Evolutionary conservation across 2,329 filamentous ascomycete genomes (phyloP).

Genomic region (Teratosphaeria epicoccoides): DNA sequence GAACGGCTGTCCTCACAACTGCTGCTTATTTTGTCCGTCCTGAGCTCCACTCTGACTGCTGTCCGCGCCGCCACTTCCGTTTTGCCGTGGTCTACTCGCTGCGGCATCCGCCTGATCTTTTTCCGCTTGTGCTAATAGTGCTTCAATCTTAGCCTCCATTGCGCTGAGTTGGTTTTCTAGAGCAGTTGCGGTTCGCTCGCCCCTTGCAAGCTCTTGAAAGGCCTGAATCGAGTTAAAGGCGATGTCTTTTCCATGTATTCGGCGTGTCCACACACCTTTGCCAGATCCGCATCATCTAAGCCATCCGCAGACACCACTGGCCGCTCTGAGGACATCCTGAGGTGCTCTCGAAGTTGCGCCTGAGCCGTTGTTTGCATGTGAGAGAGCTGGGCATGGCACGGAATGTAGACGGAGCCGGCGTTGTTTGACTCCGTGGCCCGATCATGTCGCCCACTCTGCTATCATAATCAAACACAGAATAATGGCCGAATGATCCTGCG

Average conservation of each 20-base stretch:
- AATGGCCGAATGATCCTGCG: too few relatives aligned
- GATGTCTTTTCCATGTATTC: neutral
- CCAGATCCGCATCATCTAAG: conserved; percentile 17
- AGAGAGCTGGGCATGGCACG: too few relatives aligned
- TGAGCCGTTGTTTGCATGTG: too few relatives aligned
- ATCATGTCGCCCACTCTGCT: neutral
- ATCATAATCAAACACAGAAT: neutral
- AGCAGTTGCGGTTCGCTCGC: conserved; percentile 45
- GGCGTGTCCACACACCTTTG: conserved; percentile 11
- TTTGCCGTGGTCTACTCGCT: neutral
- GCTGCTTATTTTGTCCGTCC: neutral
- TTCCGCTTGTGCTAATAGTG: conserved; percentile 40
- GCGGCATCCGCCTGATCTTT: conserved; percentile 26
- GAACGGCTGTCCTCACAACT: neutral
- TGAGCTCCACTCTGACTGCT: neutral
- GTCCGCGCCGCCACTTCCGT: neutral
- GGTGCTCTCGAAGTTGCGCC: neutral
- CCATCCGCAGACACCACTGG: conserved; percentile 12
- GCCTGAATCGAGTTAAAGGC: conserved; percentile 26
- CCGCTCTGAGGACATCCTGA: conserved; percentile 13
- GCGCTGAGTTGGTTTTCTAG: conserved; percentile 44
- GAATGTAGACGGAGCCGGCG: too few relatives aligned
- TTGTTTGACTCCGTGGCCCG: neutral
- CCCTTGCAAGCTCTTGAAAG: conserved; percentile 42
- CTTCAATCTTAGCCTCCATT: conserved; percentile 47